Base-by-base conservation (phyloP, 164 flowering plant genomes). In the Magnolia officinalis region DNA sequence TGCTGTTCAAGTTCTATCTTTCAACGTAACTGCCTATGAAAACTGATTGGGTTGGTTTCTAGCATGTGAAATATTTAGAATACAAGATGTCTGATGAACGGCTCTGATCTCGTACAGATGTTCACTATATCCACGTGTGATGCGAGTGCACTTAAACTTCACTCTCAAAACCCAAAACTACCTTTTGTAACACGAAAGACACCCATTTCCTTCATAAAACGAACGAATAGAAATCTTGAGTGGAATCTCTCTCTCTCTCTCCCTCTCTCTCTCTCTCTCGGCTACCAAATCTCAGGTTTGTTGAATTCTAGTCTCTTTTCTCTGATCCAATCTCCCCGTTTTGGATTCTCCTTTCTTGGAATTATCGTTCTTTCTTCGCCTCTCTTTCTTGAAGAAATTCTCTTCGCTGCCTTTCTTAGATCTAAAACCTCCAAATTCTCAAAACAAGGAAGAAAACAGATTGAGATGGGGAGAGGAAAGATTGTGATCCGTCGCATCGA, bases 401-500 rank as follows among this genome's bases (percentile, higher is more conserved):
- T 55, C 61, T 68, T 14, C n/a, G 37, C 18, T 66, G 29, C 2
- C 31, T 29, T 16, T 31, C 8, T 45, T 45, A 68, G 71, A 68
- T 68, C 50, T 31, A 16, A 29, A 19, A 13, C 71, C 8, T 31
- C 29, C 50, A 14, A 68, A 26, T 50, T 20, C 58, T 50, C n/a
- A 67, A 21, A 50, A 45, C 50, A 49, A 19, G 65, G 67, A 65
- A 67, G 73, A 73, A 72, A 77, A 77, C 49, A 69, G 76, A 31
- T 24, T 19, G 21, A 51, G 59, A 91, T 92, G 97, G 94, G 94
- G 55, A 89, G 97, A 81, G 94, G 97, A 69, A 92, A 92, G 89
- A 92, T 89, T 55, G 92, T 83, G 81, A 92, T 92, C 55, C 74
- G 82, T 65, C 83, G 89, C 84, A 92, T 90, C 81, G 97, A 89